Conservation (phyloP, 1,139 yeast genomes). For the Pichia sp. region DNA sequence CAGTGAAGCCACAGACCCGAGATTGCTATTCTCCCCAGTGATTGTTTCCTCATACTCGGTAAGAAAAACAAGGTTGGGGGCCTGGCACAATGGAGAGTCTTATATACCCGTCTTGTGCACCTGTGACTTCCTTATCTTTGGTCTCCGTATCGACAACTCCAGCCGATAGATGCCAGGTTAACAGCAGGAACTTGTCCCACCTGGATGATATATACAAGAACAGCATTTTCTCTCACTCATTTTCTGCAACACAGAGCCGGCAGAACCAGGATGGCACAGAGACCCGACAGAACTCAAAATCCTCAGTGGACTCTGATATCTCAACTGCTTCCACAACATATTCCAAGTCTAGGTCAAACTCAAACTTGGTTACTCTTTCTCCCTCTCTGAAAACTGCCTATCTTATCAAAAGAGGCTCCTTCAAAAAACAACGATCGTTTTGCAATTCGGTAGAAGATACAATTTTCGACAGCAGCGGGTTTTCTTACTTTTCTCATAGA, state of each 20-base stretch:
- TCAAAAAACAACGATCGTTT: constrained; percentile 1
- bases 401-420: constrained; percentile 6
- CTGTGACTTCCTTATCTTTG: neutral
- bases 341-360: neutral
- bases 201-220: constrained; percentile 4
- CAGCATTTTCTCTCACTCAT: neutral
- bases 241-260: neutral
- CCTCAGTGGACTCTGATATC: neutral
- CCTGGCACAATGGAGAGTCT: neutral
- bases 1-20: too few relatives aligned
- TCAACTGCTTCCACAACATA: constrained; percentile 2
- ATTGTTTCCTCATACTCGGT: too few relatives aligned
- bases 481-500: neutral
- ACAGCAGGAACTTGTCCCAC: neutral
- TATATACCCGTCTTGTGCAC: neutral
- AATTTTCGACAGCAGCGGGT: neutral
- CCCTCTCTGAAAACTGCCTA: constrained; percentile 14
- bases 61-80: neutral
- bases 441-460: neutral
- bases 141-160: constrained; percentile 7
- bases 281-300: constrained; percentile 1
- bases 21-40: too few relatives aligned
- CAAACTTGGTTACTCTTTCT: neutral
- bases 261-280: neutral
- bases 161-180: neutral